phyloP scores from a whole-genome alignment of 108 stramenopile species.

The Nitzschia inconspicua region DNA sequence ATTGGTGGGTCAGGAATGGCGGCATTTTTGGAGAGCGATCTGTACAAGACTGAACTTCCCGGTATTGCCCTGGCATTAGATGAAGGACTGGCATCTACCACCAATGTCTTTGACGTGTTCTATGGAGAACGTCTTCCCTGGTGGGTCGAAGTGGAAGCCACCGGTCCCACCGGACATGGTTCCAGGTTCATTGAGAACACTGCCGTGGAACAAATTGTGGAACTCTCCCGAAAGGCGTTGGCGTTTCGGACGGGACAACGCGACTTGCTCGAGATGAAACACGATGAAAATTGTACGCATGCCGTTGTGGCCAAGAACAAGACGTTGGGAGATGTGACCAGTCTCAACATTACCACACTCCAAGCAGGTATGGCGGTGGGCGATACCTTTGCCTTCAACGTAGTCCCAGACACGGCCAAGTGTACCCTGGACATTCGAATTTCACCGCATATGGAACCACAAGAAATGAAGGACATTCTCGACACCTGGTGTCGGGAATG shows the following conservation, averaged over 20 bases:
- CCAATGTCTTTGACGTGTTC: constrained; percentile 86
- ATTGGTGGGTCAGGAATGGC: constrained; percentile 91
- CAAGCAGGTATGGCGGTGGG: constrained; percentile 86
- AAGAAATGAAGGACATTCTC: constrained; percentile 79
- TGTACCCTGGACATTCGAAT: constrained; percentile 96
- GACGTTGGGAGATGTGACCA: constrained; percentile 93
- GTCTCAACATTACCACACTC: constrained; percentile 91
- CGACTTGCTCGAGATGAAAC: constrained; percentile 49
- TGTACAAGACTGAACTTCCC: constrained; percentile 38
- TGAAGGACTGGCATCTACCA: constrained; percentile 82
- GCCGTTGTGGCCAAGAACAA: constrained; percentile 66
- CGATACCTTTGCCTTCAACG: constrained; percentile 80
- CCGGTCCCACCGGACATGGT: constrained; percentile 93
- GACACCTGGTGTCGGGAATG: constrained; percentile 91
- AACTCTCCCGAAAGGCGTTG: constrained; percentile 81
- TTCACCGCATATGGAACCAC: constrained; percentile 75
- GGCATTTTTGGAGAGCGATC: constrained; percentile 57
- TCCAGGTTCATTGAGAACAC: constrained; percentile 92
- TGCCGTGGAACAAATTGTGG: constrained; percentile 91
- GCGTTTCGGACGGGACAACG: constrained; percentile 85
- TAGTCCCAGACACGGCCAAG: constrained; percentile 83
- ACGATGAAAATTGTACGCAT: constrained; percentile 74
- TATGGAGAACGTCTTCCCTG: constrained; percentile 90
- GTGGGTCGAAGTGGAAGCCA: constrained; percentile 78
- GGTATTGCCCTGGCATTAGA: constrained; percentile 86